A percentile compares a stretch with the other conserved stretches of the same genome.
Conservation (phyloP, 1,139 yeast species). For the Eremothecium gossypii region DNA sequence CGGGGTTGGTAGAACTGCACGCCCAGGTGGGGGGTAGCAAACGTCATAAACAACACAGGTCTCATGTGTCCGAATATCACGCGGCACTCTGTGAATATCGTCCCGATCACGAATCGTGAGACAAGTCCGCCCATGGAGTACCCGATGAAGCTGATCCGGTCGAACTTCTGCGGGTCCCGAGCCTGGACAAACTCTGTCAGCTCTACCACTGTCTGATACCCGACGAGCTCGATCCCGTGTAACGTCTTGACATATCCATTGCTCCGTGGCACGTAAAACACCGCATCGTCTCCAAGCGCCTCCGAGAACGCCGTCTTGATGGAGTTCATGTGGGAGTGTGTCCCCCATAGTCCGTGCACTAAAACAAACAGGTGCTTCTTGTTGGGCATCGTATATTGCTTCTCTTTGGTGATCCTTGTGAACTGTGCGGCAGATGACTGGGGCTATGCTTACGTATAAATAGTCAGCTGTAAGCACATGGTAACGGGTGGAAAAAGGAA, state of each 20-base stretch:
- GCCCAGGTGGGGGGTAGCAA: constrained; percentile 91
- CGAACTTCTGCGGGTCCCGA: constrained; percentile 34
- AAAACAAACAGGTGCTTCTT: constrained; percentile 61
- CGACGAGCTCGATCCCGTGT: constrained; percentile 72
- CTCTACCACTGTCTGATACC: constrained; percentile 60
- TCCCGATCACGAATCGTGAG: constrained; percentile 61
- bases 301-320: constrained; percentile 45
- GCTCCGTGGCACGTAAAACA: constrained; percentile 56
- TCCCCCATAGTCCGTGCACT: constrained; percentile 89
- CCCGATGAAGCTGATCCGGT: constrained; percentile 40
- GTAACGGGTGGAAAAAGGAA: no score
- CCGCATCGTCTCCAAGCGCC: constrained; percentile 39
- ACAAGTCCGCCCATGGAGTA: constrained; percentile 48
- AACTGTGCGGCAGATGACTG: not conserved
- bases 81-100: constrained; percentile 24
- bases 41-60: constrained; percentile 64
- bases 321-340: constrained; percentile 60
- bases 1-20: constrained; percentile 37
- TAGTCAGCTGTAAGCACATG: no score
- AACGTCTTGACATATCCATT: constrained; percentile 71
- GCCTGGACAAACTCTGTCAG: constrained; percentile 40
- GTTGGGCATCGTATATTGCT: not conserved
- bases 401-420: not conserved
- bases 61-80: constrained; percentile 51
- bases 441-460: no score